Evolutionary conservation across 345 rosid species (phyloP).

Genomic region (Citrus reticulata): DNA sequence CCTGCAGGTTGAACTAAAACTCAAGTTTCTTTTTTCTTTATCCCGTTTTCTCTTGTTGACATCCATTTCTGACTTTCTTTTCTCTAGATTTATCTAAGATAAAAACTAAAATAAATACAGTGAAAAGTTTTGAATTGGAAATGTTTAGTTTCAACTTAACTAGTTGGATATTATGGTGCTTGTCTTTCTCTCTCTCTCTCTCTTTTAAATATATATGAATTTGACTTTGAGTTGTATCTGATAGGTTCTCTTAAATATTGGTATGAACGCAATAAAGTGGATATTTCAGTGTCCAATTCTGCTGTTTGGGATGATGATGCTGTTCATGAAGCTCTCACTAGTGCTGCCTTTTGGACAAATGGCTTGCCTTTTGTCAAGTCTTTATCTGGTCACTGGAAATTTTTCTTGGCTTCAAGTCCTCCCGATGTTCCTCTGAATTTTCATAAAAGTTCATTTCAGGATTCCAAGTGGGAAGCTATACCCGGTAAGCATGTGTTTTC

Average conservation of each 20-base stretch:
- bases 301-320: constrained; percentile 96
- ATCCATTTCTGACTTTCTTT: not conserved
- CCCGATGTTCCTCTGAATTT: constrained; percentile 54
- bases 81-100: not conserved
- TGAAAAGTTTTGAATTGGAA: not conserved
- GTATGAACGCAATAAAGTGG: constrained; percentile 78
- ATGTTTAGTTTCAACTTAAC: not conserved
- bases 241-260: constrained; percentile 81
- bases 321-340: constrained; percentile 63
- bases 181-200: not conserved
- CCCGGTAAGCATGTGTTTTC: constrained; percentile 47
- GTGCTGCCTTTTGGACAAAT: constrained; percentile 76
- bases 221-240: constrained; percentile 6
- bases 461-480: constrained; percentile 71
- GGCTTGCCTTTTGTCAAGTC: constrained; percentile 82
- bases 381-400: constrained; percentile 87
- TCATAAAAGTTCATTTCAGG: constrained; percentile 50
- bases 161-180: not conserved
- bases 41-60: not conserved
- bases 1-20: not conserved
- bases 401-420: constrained; percentile 72
- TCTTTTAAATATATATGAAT: not conserved
- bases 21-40: not conserved
- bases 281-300: constrained; percentile 49
- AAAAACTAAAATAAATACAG: not conserved